These are phyloP conservation scores for Pythium monospermum DNA, from an alignment of 352 stramenopile genomes.

Conservation along the genomic window DNA sequence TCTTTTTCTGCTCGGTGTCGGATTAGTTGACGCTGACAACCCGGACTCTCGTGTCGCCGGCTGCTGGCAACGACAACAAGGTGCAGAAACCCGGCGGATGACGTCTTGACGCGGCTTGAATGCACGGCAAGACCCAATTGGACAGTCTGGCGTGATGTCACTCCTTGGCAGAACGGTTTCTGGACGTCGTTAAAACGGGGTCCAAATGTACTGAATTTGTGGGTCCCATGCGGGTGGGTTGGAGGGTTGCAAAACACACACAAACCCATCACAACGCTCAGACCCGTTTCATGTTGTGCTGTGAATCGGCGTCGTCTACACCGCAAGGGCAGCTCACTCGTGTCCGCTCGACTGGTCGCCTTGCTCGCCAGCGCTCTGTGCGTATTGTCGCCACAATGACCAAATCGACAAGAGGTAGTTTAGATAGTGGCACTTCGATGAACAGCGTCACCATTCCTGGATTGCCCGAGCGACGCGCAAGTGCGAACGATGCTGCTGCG, in stretches of 20 bases:
- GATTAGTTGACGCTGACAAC: no score
- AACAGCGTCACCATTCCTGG: conserved; percentile 2
- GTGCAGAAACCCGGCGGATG: conserved; percentile 1
- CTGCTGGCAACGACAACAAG: not conserved
- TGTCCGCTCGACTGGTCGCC: not conserved
- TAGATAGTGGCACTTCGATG: not conserved
- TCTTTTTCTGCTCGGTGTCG: no score
- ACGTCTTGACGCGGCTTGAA: no score
- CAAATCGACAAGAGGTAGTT: conserved; percentile 2
- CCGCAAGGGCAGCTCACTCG: no score
- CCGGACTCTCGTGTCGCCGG: no score
- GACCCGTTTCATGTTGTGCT: not conserved
- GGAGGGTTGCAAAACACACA: no score
- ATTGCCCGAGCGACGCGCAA: conserved; percentile 6
- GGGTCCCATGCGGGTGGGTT: no score
- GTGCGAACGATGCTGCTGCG: not conserved
- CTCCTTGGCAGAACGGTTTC: no score
- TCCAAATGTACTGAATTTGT: no score
- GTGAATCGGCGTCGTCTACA: conserved; percentile 5
- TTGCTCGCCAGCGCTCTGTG: no score
- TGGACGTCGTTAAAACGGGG: not conserved
- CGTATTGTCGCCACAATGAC: conserved; percentile 8
- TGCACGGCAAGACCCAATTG: no score
- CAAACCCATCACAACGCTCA: no score
- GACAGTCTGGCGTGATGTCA: conserved; percentile 1